Evolutionary conservation across 805 yeast species (phyloP).

Genomic region (Yamadazyma phyllophila): DNA sequence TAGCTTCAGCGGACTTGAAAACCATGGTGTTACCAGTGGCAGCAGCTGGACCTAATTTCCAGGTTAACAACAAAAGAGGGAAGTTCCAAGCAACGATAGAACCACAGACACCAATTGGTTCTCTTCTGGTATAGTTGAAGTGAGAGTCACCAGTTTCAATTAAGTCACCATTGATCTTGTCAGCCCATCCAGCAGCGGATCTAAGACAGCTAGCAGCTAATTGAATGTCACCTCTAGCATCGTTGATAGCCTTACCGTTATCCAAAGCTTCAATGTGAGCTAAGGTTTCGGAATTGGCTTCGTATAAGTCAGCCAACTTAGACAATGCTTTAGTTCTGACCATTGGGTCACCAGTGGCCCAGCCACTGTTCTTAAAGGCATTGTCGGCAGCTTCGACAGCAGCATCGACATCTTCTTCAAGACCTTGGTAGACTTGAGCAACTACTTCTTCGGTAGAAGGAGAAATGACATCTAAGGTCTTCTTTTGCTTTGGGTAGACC

Average conservation of each 20-base stretch:
- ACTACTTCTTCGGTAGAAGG: slow-evolving; percentile 73
- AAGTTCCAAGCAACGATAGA: slow-evolving; percentile 97
- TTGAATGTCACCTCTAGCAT: slow-evolving; percentile 74
- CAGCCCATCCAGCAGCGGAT: slow-evolving; percentile 90
- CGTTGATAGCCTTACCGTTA: slow-evolving; percentile 77
- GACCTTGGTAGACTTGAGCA: slow-evolving; percentile 70
- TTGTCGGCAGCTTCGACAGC: slow-evolving; percentile 84
- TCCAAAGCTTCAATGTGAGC: slow-evolving; percentile 84
- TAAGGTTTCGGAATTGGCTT: slow-evolving; percentile 64
- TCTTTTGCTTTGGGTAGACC: slow-evolving; percentile 53
- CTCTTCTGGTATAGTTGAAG: slow-evolving; percentile 77
- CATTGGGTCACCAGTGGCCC: slow-evolving; percentile 71
- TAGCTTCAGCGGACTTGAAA: slow-evolving; percentile 86
- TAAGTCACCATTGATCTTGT: slow-evolving; percentile 74
- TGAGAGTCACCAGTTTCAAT: slow-evolving; percentile 73
- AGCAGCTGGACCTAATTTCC: slow-evolving; percentile 93
- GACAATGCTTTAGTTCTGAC: slow-evolving; percentile 60
- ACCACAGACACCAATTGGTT: slow-evolving; percentile 94
- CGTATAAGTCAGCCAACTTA: slow-evolving; percentile 77
- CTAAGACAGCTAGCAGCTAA: slow-evolving; percentile 68
- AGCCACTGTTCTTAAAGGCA: slow-evolving; percentile 61
- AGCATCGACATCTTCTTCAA: slow-evolving; percentile 71
- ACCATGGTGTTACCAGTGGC: slow-evolving; percentile 90
- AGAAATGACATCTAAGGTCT: slow-evolving; percentile 59
- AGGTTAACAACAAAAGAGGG: slow-evolving; percentile 89